These are phyloP conservation scores for Melaleuca alternifolia DNA, from an alignment of 345 rosid genomes.

Conservation along the genomic window DNA sequence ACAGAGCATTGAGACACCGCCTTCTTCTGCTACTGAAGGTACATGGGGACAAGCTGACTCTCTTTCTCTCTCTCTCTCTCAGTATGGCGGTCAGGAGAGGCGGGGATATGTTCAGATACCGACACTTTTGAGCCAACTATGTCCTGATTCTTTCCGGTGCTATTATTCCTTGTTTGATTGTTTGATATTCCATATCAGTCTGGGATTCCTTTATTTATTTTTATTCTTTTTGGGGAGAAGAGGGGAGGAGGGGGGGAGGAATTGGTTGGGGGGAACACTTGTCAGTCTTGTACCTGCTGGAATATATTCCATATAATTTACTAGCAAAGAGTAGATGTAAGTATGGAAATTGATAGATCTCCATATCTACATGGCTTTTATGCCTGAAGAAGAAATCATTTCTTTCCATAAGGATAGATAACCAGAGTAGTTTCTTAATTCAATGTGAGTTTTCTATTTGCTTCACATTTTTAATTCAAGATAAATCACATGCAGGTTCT, in stretches of 20 bases:
- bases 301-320: background rate
- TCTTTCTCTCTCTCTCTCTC: background rate
- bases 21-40: constrained; percentile 94
- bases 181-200: background rate
- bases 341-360: background rate
- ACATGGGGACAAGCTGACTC: background rate
- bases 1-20: constrained; percentile 96
- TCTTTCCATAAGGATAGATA: background rate
- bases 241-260: too few species aligned
- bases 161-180: background rate
- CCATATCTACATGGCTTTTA: background rate
- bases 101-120: background rate
- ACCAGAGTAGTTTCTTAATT: background rate
- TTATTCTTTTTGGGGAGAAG: too few species aligned
- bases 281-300: background rate
- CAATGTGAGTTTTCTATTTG: background rate
- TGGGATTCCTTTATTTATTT: background rate
- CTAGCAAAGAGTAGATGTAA: background rate
- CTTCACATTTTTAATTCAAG: background rate
- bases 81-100: background rate
- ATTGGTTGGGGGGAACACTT: background rate
- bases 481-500: constrained; percentile 50
- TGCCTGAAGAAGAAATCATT: background rate
- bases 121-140: background rate
- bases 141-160: background rate